phyloP scores from a whole-genome alignment of 257 asterid genomes.

The Capsicum pubescens region DNA sequence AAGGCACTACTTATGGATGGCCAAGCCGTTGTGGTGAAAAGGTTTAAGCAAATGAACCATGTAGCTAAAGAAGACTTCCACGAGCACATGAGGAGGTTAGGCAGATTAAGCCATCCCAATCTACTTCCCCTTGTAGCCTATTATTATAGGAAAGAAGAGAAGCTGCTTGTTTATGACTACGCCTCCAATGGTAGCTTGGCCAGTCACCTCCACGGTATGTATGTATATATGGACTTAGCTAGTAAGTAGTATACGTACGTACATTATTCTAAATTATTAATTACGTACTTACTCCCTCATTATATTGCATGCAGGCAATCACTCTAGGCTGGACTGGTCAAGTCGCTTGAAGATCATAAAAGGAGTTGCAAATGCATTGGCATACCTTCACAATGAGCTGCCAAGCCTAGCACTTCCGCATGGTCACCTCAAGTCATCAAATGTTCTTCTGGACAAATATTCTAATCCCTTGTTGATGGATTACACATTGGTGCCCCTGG shows the following conservation, averaged over 20 bases:
- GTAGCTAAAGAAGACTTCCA: slow-evolving; percentile 77
- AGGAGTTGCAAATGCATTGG: slow-evolving; percentile 75
- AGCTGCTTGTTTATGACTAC: slow-evolving; percentile 71
- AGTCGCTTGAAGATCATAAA: slow-evolving; percentile 71
- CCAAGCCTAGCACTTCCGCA: slow-evolving; percentile 65
- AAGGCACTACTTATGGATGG: slow-evolving; percentile 84
- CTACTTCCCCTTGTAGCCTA: slow-evolving; percentile 81
- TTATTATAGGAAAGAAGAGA: slow-evolving; percentile 86
- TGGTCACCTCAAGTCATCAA: slow-evolving; percentile 84
- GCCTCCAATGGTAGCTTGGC: slow-evolving; percentile 72
- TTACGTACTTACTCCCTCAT: background rate
- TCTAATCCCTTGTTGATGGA: slow-evolving; percentile 77
- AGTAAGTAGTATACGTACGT: background rate
- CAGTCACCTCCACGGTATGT: slow-evolving; percentile 69
- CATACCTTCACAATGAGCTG: slow-evolving; percentile 71
- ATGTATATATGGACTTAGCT: background rate
- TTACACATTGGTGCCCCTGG: slow-evolving; percentile 75
- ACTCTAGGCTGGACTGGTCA: slow-evolving; percentile 66
- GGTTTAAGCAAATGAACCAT: slow-evolving; percentile 81
- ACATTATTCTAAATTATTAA: background rate
- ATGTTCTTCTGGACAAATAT: slow-evolving; percentile 64
- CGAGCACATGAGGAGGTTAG: slow-evolving; percentile 88
- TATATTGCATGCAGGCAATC: slow-evolving; percentile 53
- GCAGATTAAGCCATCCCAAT: slow-evolving; percentile 68
- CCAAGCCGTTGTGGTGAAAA: slow-evolving; percentile 76